Base-by-base conservation (phyloP, 495 filamentous ascomycete species). In the Hyaloscypha bicolor region DNA sequence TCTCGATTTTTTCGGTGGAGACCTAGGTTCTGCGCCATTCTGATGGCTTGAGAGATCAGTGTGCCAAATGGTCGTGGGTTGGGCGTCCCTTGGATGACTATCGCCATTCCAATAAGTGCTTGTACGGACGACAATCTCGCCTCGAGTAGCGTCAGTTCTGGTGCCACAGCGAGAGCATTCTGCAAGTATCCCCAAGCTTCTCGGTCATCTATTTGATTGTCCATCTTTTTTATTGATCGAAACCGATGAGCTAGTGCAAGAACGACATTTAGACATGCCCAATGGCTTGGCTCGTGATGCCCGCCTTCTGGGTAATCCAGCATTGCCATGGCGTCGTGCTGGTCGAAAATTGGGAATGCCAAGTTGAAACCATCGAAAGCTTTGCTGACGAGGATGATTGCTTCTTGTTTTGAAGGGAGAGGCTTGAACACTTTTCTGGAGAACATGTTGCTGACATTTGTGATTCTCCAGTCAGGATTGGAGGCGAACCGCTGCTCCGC, bases 291-390 rank as follows among this genome's bases (percentile, higher is more conserved):
- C 56, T 93, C 92, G 92, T 90, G 70, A 93, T 48, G 95, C 9
- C 92, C 93, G 69, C 94, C 88, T 35, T 84, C 80, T 16, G 92
- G 93, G 78, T 97, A 97, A 71, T 97, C 91, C 31, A 97, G 92
- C 9, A 96, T 79, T 72, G 95, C 90, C 90, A 96, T 96, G 73
- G 97, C 97, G 1, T 93, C 96, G 14, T 92, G 90, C 75, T 97
- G 92, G 76, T 98, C 94, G 73, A 96, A 99, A 9, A 99, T 82
- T 55, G 95, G 95, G 74, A 97, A 96, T 83, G 96, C 91, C 84
- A 91, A 91, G 79, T 97, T 97, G 81, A 99, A 97, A 76, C 96
- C 94, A 74, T 92, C 90, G 71, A 99, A 97, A 73, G 88, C 97
- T 74, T 97, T 94, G 75, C 90, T 91, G 67, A 95, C 87, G 39